Evolutionary conservation across 23 red algal species (phyloP).

Genomic region (Gracilaria gracilis): DNA sequence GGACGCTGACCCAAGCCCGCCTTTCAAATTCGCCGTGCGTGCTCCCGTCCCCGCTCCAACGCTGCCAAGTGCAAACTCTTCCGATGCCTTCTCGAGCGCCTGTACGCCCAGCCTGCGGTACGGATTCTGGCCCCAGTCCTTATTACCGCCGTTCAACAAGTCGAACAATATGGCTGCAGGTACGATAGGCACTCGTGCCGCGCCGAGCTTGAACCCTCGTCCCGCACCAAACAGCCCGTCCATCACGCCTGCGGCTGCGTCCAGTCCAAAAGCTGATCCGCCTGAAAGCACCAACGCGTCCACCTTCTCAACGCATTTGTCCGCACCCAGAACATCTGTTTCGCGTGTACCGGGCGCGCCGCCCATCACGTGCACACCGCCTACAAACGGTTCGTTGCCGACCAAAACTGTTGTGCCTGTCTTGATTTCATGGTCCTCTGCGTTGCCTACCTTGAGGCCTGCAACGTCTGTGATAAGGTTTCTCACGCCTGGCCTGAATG

Average conservation of each 20-base stretch:
- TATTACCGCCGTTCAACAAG: not conserved
- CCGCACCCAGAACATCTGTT: not conserved
- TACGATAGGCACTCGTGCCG: not conserved
- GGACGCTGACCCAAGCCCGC: not conserved
- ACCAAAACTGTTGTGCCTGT: constrained; percentile 8
- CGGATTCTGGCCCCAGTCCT: not conserved
- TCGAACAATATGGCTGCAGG: constrained; percentile 20
- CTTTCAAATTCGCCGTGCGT: not conserved
- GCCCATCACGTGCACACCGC: not conserved
- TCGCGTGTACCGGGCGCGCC: constrained; percentile 13
- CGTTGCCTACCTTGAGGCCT: constrained; percentile 8
- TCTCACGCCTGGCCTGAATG: not conserved
- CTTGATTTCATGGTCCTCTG: not conserved
- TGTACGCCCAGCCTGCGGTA: not conserved
- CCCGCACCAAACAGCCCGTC: not conserved
- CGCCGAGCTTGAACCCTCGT: not conserved
- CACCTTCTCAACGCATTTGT: not conserved
- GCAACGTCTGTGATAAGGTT: constrained; percentile 10
- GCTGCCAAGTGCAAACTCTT: not conserved
- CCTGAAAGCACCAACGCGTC: constrained; percentile 16
- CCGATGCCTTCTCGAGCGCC: not conserved
- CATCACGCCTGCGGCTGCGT: constrained; percentile 14
- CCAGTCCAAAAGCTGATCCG: constrained; percentile 3
- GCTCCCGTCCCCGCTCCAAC: not conserved
- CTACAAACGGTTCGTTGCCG: not conserved